A percentile compares a stretch with the other conserved stretches of the same genome.
These are phyloP conservation scores for Crassisporium funariophilum DNA, from an alignment of 768 basidiomycete genomes.

Conservation along the genomic window DNA sequence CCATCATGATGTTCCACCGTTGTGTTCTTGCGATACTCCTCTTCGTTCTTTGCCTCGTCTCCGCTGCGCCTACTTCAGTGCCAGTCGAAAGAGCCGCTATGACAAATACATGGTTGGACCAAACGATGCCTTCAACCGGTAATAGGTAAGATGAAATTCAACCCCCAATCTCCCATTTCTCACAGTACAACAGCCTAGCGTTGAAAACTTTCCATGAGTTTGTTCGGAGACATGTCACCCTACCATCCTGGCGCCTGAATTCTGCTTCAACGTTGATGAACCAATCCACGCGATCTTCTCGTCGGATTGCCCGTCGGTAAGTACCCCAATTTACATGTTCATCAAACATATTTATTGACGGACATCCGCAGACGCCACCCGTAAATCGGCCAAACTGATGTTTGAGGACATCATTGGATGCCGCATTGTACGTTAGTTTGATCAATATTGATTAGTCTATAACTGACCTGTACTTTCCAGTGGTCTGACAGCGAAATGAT, in stretches of 20 bases:
- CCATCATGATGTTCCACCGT: constrained; percentile 15
- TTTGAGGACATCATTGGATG: too few relatives aligned
- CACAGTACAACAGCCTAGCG: too few relatives aligned
- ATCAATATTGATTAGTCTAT: too few relatives aligned
- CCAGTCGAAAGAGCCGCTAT: neutral
- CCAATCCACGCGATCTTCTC: constrained; percentile 1
- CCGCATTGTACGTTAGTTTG: too few relatives aligned
- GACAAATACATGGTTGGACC: too few relatives aligned
- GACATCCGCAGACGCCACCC: neutral
- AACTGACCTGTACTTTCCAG: too few relatives aligned
- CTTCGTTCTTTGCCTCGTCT: constrained; percentile 9
- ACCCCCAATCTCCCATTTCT: too few relatives aligned
- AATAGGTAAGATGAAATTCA: neutral
- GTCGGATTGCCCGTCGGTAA: constrained; percentile 17
- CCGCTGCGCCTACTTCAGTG: constrained; percentile 15
- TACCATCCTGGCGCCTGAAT: neutral
- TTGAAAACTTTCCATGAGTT: neutral
- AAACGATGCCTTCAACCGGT: neutral
- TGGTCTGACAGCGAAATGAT: too few relatives aligned
- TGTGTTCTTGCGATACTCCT: constrained; percentile 13
- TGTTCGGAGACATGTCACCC: neutral
- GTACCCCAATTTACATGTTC: constrained; percentile 23
- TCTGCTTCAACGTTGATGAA: constrained; percentile 3
- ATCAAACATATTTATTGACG: neutral
- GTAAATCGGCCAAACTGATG: neutral